Percentiles rank a stretch among this genome's conserved stretches.
Conservation (phyloP, 106 monocot species). For the Dioscorea alata region DNA sequence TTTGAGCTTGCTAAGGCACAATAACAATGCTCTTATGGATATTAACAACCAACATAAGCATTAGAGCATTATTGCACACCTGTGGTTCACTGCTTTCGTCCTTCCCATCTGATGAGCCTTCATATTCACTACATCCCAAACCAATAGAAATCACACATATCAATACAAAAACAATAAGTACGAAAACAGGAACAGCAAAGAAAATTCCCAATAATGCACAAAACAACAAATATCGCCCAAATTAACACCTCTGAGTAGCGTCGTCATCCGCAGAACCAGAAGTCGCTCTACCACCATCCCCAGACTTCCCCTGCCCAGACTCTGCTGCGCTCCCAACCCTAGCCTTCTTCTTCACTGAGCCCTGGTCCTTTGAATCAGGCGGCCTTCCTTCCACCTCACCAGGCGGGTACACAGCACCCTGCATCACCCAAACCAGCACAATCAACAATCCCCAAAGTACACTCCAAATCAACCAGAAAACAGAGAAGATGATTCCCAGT, state of each 20-base stretch:
- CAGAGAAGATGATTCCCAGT: no score
- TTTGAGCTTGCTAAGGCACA: no score
- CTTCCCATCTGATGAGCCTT: slow-evolving; percentile 45
- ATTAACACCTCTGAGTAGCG: slow-evolving; percentile 22
- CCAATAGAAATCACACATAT: no score
- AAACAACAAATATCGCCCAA: not conserved
- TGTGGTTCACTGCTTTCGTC: slow-evolving; percentile 18
- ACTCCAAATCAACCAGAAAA: not conserved
- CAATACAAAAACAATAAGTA: not conserved
- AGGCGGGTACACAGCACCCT: not conserved
- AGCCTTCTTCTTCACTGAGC: slow-evolving; percentile 4
- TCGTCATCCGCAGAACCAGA: slow-evolving; percentile 13
- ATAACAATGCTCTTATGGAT: not conserved
- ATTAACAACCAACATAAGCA: not conserved
- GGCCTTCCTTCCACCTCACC: not conserved
- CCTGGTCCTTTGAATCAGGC: not conserved
- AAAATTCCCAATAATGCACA: not conserved
- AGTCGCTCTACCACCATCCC: no score
- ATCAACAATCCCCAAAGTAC: not conserved
- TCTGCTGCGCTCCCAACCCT: no score
- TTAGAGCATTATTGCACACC: slow-evolving; percentile 14
- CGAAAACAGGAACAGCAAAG: not conserved
- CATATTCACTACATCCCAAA: slow-evolving; percentile 30
- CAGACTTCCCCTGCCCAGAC: no score
- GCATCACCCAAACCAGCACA: not conserved